Conservation (phyloP, 2,329 filamentous ascomycete species). For the Colletotrichum shisoi region DNA sequence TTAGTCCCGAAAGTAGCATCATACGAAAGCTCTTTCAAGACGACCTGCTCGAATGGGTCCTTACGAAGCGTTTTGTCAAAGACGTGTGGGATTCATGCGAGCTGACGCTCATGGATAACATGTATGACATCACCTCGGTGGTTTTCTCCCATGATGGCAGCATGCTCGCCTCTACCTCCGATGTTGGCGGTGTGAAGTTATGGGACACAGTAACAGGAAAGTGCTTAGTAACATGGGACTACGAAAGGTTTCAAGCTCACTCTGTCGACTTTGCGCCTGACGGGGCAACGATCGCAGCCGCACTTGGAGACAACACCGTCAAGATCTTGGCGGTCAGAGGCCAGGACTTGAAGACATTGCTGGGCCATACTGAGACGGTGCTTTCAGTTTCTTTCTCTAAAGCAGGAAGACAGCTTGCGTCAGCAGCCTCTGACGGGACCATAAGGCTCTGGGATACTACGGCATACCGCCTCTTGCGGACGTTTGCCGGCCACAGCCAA, state of each 20-base stretch:
- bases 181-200: fast-evolving
- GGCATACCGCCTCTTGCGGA: neutral
- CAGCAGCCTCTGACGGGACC: neutral
- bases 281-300: neutral
- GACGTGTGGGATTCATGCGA: neutral
- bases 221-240: neutral
- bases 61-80: neutral
- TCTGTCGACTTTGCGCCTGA: neutral
- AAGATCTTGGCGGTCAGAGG: neutral
- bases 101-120: neutral
- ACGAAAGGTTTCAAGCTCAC: fast-evolving
- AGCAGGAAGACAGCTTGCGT: neutral
- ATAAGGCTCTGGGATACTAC: neutral
- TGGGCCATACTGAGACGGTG: neutral
- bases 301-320: neutral
- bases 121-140: neutral
- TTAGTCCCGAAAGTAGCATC: neutral
- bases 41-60: neutral
- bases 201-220: neutral
- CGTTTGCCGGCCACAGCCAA: neutral
- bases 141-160: neutral
- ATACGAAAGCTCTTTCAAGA: neutral
- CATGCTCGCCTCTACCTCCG: neutral
- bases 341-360: neutral
- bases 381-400: neutral